phyloP scores from a whole-genome alignment of 2,329 filamentous ascomycete species.

The Fusarium domesticum region DNA sequence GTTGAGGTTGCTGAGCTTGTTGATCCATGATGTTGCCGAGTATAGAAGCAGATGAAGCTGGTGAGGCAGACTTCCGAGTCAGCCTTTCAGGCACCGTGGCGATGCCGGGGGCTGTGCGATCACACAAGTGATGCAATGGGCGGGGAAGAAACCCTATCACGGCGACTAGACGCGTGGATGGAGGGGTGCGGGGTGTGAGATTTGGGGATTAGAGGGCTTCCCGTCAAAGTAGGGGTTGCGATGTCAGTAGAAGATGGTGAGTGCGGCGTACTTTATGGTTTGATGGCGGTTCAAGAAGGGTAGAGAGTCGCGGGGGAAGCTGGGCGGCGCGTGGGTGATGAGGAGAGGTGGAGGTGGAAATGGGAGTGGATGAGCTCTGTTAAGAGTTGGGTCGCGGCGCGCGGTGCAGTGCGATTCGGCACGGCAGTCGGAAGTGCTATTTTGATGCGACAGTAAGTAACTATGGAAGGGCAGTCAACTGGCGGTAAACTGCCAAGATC shows the following conservation, averaged over 20 bases:
- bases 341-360: background rate
- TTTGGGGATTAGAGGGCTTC: conserved; percentile 6
- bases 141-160: conserved; percentile 31
- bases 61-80: conserved; percentile 46
- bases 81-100: conserved; percentile 44
- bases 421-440: too few species aligned
- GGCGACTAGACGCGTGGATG: conserved; percentile 29
- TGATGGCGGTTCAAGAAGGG: background rate
- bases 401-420: background rate
- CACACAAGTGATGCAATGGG: conserved; percentile 30
- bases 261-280: background rate
- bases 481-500: too few species aligned
- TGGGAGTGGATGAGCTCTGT: too few species aligned
- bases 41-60: conserved; percentile 31
- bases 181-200: conserved; percentile 23
- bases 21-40: conserved; percentile 42
- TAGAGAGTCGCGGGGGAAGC: background rate
- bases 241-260: conserved; percentile 8
- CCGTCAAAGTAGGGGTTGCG: conserved; percentile 20
- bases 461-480: too few species aligned
- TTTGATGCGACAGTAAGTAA: too few species aligned
- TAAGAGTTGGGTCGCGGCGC: background rate
- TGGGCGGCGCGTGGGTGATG: background rate
- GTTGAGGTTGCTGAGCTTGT: conserved; percentile 40
- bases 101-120: conserved; percentile 43